These are phyloP conservation scores for Russula brevipes DNA, from an alignment of 768 basidiomycete species.

Conservation along the genomic window DNA sequence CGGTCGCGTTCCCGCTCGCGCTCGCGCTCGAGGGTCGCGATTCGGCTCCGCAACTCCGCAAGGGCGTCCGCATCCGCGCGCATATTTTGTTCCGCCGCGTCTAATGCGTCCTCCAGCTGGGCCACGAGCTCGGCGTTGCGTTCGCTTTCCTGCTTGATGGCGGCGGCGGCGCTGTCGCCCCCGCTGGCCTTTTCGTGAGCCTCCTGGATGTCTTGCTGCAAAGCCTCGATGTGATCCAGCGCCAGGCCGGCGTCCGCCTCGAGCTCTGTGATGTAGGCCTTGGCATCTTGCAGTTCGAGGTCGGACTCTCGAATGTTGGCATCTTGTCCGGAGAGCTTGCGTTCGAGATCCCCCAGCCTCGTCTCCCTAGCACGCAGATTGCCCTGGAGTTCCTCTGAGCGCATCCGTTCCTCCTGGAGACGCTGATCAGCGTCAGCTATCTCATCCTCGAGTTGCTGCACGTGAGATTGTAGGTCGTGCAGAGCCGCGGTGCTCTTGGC, in stretches of 20 bases:
- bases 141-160: conserved; percentile 41
- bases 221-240: conserved; percentile 47
- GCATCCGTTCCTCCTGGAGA: conserved; percentile 49
- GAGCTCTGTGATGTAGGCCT: conserved; percentile 51
- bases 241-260: conserved; percentile 54
- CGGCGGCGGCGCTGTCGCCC: conserved; percentile 34
- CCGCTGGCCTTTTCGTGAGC: conserved; percentile 44
- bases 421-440: conserved; percentile 46
- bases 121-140: conserved; percentile 49
- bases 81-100: conserved; percentile 71
- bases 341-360: conserved; percentile 25
- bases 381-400: conserved; percentile 35
- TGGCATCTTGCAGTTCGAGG: conserved; percentile 37
- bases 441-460: conserved; percentile 60
- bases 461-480: conserved; percentile 52
- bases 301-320: conserved; percentile 27
- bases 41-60: conserved; percentile 45
- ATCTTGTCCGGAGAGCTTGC: conserved; percentile 26
- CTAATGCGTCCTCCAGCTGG: conserved; percentile 73
- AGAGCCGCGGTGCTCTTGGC: conserved; percentile 53
- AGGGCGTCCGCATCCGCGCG: conserved; percentile 52
- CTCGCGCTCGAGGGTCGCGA: conserved; percentile 56
- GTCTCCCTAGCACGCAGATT: conserved; percentile 36
- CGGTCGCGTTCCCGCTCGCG: conserved; percentile 33
- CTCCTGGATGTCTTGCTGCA: conserved; percentile 51